These are phyloP conservation scores for Apostasia shenzhenica DNA, from an alignment of 106 monocot genomes.

Conservation along the genomic window DNA sequence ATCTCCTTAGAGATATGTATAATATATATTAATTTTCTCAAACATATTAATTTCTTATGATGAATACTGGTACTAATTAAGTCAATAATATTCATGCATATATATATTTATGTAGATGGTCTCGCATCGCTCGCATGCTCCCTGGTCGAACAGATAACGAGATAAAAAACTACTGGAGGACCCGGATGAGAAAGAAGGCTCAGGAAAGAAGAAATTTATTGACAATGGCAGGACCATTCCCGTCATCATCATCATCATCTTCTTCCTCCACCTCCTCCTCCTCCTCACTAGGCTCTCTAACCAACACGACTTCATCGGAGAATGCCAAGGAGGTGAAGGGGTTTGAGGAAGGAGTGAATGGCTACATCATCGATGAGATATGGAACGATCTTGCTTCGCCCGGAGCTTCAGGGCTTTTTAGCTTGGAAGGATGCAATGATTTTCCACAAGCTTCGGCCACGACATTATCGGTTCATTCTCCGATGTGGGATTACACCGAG, in stretches of 20 bases:
- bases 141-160: conserved; percentile 71
- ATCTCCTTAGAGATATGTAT: no score
- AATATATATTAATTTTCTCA: no score
- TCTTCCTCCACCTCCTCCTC: background rate
- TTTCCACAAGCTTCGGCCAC: no score
- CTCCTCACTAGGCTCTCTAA: background rate
- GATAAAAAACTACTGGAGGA: conserved; percentile 79
- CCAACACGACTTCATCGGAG: background rate
- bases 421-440: conserved; percentile 20
- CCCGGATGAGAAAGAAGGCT: conserved; percentile 47
- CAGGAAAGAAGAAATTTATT: conserved; percentile 18
- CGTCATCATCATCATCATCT: background rate
- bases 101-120: conserved; percentile 32
- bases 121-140: conserved; percentile 48
- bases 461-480: no score
- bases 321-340: background rate
- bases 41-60: no score
- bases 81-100: background rate
- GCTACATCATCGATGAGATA: conserved; percentile 39
- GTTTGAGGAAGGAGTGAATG: background rate
- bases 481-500: no score
- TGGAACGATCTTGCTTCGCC: conserved; percentile 44
- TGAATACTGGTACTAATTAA: no score
- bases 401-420: conserved; percentile 2
- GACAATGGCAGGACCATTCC: no score